These are phyloP conservation scores for Monascus purpureus DNA, from an alignment of 495 filamentous ascomycete species.

Conservation along the genomic window DNA sequence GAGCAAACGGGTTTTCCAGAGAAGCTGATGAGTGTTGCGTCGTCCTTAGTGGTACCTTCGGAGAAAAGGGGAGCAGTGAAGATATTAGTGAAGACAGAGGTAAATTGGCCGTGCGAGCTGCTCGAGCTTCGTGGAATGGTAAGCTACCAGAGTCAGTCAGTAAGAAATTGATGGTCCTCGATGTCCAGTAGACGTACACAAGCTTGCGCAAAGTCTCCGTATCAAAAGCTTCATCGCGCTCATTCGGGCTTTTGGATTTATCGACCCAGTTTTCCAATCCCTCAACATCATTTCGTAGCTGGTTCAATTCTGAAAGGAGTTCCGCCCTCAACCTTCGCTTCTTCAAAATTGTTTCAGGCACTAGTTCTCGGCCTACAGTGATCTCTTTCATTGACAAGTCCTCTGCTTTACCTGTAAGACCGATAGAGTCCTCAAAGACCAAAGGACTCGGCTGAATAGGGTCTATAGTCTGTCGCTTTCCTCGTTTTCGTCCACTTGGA, in stretches of 20 bases:
- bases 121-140: slow-evolving; percentile 9
- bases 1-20: slow-evolving; percentile 23
- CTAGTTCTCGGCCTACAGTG: slow-evolving; percentile 3
- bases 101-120: slow-evolving; percentile 4
- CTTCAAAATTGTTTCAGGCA: slow-evolving; percentile 15
- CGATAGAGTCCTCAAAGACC: slow-evolving; percentile 14
- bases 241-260: slow-evolving; percentile 4
- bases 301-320: slow-evolving; percentile 17
- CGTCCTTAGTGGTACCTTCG: slow-evolving; percentile 12
- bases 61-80: slow-evolving; percentile 26
- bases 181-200: slow-evolving; percentile 11
- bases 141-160: slow-evolving; percentile 13
- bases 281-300: slow-evolving; percentile 22
- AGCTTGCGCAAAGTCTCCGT: slow-evolving; percentile 14
- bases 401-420: slow-evolving; percentile 5
- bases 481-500: slow-evolving; percentile 22
- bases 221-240: slow-evolving; percentile 11
- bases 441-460: slow-evolving; percentile 16
- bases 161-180: not conserved
- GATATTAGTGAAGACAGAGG: slow-evolving; percentile 27
- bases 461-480: slow-evolving; percentile 13
- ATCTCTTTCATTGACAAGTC: slow-evolving; percentile 2
- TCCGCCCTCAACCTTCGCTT: slow-evolving; percentile 18
- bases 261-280: slow-evolving; percentile 24
- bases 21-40: slow-evolving; percentile 10